Evolutionary conservation across 1,139 yeast species (phyloP), one percentile per base, ranked within the genome.

Genomic region (Trichomonascaceae sp.): DNA sequence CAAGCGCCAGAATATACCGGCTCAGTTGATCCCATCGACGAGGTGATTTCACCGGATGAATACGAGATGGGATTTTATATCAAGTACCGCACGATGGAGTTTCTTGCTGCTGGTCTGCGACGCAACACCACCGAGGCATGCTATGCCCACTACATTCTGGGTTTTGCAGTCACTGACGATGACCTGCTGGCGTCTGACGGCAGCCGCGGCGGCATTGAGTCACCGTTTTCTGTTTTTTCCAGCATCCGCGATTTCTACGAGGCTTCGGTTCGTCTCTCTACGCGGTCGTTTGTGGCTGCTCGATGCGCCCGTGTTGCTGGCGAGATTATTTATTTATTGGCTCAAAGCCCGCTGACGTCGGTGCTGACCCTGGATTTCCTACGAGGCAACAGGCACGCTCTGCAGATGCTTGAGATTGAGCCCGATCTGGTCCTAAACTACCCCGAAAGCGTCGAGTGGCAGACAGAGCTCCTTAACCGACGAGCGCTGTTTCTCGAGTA

Each of bases 61-160:
- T 45, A 48, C 27, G 57, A 43, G 50, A 56, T 33, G 26, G 40
- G 38, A 4, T 54, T 77, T 17, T 59, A 57, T 11, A 48, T 74
- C n/a, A 82, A 81, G 45, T 52, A 69, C 22, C 65, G 67, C 16
- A 57, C 84, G 5, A 56, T 87, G 35, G 62, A 71, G 27, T 79
- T 80, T 45, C 50, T 87, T 33, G 60, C 64, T 27, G 52, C 57
- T 3, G 74, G 73, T 42, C 57, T 84, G 32, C 48, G 51, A 4
- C 52, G 65, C 1, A 59, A 61, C 18, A 54, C 56, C 3, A 56
- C 54, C 23, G 60, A 62, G 5, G 67, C 76, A 2, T 69, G 76
- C 0, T 67, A 78, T 1, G 63, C 87, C 1, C 96, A 85, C 51
- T 76, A 77, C 45, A 54, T 89, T 8, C 64, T 89, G 2, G 97